Conservation (phyloP, 140 eudicot genomes). For the Ambrosia hybrid region DNA sequence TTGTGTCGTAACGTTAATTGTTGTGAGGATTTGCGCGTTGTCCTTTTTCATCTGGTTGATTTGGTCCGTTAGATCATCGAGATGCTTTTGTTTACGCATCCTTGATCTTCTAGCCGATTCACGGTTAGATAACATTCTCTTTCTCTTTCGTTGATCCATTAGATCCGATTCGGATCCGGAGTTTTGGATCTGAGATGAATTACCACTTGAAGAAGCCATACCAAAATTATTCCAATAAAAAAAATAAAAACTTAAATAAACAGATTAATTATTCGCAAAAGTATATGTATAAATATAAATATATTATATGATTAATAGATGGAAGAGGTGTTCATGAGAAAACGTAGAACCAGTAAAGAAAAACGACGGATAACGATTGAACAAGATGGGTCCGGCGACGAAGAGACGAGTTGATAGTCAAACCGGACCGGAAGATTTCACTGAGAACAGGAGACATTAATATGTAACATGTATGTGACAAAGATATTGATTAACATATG, state of each 20-base stretch:
- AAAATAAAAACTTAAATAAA: not conserved
- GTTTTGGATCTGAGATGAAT: constrained; percentile 58
- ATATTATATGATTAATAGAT: not conserved
- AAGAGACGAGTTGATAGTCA: constrained; percentile 68
- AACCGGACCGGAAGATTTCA: constrained; percentile 82
- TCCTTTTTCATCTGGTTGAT: constrained; percentile 58
- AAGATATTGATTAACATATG: constrained; percentile 5
- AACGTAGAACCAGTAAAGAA: constrained; percentile 98
- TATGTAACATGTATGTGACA: constrained; percentile 36
- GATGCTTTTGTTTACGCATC: constrained; percentile 74
- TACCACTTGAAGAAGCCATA: constrained; percentile 80
- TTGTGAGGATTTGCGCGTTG: constrained; percentile 56
- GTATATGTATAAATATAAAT: not conserved
- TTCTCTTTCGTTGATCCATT: constrained; percentile 72
- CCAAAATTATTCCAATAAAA: not conserved
- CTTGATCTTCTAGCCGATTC: constrained; percentile 91
- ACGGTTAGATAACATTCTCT: constrained; percentile 85
- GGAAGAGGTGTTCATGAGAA: constrained; percentile 55
- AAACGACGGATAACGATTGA: constrained; percentile 85
- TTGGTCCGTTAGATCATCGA: constrained; percentile 71
- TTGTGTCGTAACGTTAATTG: constrained; percentile 52
- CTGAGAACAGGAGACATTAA: constrained; percentile 90
- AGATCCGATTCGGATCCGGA: constrained; percentile 75
- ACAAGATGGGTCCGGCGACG: constrained; percentile 93
- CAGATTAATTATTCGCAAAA: not conserved